phyloP scores from a whole-genome alignment of 306 rosid species.

The Vicia sativa region DNA sequence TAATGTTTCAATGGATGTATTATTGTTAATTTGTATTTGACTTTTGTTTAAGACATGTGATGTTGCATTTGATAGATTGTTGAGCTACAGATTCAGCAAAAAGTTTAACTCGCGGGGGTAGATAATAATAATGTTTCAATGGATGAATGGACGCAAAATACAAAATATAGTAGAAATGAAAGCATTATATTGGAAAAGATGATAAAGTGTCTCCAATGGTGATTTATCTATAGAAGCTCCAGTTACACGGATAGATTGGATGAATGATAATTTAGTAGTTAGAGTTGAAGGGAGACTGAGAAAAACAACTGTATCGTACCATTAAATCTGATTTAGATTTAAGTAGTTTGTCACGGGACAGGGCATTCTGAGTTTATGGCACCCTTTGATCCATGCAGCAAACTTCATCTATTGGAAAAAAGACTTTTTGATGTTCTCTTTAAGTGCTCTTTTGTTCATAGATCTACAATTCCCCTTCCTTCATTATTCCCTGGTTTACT shows the following conservation, averaged over 20 bases:
- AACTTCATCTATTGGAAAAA: background rate
- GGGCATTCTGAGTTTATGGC: background rate
- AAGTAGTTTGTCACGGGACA: background rate
- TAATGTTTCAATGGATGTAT: no score
- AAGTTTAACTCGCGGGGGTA: background rate
- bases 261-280: background rate
- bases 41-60: background rate
- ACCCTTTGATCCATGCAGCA: background rate
- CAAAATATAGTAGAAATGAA: background rate
- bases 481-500: slow-evolving; percentile 20
- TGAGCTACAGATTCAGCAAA: background rate
- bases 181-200: background rate
- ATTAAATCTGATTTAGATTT: background rate
- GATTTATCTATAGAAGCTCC: background rate
- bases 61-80: background rate
- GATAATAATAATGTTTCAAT: background rate
- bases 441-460: slow-evolving; percentile 7
- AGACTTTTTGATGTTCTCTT: background rate
- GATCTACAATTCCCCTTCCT: background rate
- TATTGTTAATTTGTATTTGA: background rate
- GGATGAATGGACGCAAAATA: background rate
- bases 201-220: background rate
- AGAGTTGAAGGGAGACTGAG: slow-evolving; percentile 1
- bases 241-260: background rate
- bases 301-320: background rate